A percentile compares a stretch with the other conserved stretches of the same genome.
Conservation (phyloP, 331 rosid species). For the Acacia pycnantha region DNA sequence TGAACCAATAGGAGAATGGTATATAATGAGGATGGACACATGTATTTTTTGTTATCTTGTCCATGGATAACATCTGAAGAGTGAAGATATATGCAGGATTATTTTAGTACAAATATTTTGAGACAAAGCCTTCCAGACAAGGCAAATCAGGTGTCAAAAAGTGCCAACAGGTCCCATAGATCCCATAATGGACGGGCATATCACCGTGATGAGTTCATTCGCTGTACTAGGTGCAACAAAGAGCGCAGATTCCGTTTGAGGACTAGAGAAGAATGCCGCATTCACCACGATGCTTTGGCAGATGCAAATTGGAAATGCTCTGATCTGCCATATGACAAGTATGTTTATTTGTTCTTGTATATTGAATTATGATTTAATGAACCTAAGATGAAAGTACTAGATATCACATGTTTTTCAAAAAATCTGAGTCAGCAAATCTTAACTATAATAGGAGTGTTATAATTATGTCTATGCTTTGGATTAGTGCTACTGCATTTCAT, state of each 20-base stretch:
- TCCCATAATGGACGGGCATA: slow-evolving; percentile 67
- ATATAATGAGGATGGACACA: not conserved
- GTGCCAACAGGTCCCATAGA: slow-evolving; percentile 62
- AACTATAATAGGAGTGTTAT: not conserved
- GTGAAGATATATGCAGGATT: not conserved
- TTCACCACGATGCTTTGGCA: slow-evolving; percentile 86
- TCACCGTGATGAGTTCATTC: slow-evolving; percentile 89
- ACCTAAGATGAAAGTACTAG: not conserved
- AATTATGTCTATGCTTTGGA: not conserved
- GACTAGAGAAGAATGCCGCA: slow-evolving; percentile 79
- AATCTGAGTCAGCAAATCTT: not conserved
- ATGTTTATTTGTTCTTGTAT: slow-evolving; percentile 26
- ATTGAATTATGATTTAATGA: not conserved
- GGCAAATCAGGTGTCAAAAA: slow-evolving; percentile 64
- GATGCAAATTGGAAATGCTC: slow-evolving; percentile 82
- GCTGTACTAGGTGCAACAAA: slow-evolving; percentile 75
- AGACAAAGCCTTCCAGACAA: not conserved
- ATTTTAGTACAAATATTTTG: not conserved
- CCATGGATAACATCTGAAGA: not conserved
- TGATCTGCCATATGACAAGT: slow-evolving; percentile 89
- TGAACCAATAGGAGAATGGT: not conserved
- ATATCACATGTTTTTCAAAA: not conserved
- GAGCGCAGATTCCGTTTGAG: slow-evolving; percentile 92
- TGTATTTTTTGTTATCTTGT: not conserved
- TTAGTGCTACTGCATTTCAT: not conserved